Base-by-base conservation (phyloP, 495 filamentous ascomycete species). In the Pyrenula aspistea region DNA sequence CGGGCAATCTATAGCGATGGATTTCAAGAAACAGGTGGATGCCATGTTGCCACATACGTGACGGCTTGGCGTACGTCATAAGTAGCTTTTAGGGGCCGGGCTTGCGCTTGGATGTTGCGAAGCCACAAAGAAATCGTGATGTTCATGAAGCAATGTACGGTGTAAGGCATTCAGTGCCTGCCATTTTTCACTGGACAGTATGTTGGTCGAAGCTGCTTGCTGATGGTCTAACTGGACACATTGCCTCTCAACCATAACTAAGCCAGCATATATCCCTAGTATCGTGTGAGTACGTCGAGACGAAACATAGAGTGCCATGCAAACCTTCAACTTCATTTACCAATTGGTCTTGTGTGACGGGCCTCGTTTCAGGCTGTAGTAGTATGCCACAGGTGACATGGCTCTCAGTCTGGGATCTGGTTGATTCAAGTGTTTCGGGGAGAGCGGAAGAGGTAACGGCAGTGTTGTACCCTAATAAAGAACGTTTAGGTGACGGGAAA, bases 321-420 rank as follows among this genome's bases (percentile, higher is more conserved):
- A 42, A 8, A 42, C 31, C 31, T 42, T 88, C 86, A 8, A 86
- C 81, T 61, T 91, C 83, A 1, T 74, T 72, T 19, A 83, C 77
- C 1, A 91, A 73, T 64, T 91, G 83, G 12, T 88, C 86, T 59
- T 88, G 81, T n/a, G 82, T 84, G 20, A 91, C 88, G 10, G 83
- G 76, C 47, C 83, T 68, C 12, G 83, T 85, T 53, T 85, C 80
- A 12, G 78, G 81, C 59, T 88, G 83, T 24, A 65, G 64, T 4
- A 75, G 62, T 65, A 75, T 73, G 24, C 63, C 60, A 25, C 60
- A 50, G 53, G 22, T 1, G 49, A 12, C 51, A 24, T n/a, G n/a
- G n/a, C n/a, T n/a, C n/a, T n/a, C n/a, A n/a, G n/a, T n/a, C n/a
- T n/a, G n/a, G n/a, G n/a, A n/a, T n/a, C n/a, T n/a, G n/a, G n/a